phyloP scores from a whole-genome alignment of 371 early-diverging fungal species.

The Entomophthora muscae region DNA sequence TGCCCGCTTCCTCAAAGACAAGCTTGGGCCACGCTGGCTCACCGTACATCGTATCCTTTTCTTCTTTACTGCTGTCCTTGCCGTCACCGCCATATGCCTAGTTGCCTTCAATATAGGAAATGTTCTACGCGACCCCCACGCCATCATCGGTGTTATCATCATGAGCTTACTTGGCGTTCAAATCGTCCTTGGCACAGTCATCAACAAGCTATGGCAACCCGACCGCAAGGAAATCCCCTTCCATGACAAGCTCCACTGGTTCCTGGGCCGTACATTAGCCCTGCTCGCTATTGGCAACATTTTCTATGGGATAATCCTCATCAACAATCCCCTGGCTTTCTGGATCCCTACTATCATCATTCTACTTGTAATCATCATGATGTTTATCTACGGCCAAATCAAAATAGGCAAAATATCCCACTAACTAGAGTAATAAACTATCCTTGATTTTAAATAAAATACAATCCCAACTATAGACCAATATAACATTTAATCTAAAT shows the following conservation, averaged over 20 bases:
- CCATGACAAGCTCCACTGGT: conserved; percentile 3
- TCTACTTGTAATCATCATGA: neutral
- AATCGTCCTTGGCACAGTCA: neutral
- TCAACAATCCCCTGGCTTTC: neutral
- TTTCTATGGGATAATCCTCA: conserved; percentile 6
- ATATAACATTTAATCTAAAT: too few species aligned
- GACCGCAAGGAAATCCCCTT: neutral
- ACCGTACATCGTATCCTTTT: neutral
- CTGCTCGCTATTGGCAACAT: neutral
- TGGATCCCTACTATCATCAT: neutral
- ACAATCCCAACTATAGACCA: too few species aligned
- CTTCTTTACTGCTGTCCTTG: neutral
- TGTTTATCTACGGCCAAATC: neutral
- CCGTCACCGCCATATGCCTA: neutral
- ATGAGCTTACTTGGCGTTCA: neutral
- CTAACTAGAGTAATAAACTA: too few species aligned
- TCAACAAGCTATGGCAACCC: neutral
- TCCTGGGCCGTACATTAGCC: neutral
- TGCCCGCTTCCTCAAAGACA: neutral
- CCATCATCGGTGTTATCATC: neutral
- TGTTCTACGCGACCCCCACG: neutral
- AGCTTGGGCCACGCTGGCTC: conserved; percentile 7
- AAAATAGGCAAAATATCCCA: neutral
- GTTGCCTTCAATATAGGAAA: neutral
- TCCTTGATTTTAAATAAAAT: too few species aligned